Evolutionary conservation across 495 filamentous ascomycete species (phyloP), one percentile per base, ranked within the genome.

Genomic region (Talaromyces ruber): DNA sequence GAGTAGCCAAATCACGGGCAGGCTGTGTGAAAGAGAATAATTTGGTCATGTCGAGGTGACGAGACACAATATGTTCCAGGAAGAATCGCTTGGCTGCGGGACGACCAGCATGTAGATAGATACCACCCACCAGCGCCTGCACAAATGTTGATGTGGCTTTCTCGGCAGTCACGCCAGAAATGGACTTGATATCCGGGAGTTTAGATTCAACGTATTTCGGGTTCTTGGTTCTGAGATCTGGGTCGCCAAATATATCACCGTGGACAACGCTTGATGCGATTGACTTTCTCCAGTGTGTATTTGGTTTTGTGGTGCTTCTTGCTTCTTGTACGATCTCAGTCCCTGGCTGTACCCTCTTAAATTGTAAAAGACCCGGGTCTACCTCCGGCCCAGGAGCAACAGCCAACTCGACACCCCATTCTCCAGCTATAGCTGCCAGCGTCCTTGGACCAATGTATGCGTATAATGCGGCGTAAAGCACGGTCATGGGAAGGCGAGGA

Each of bases 311-410:
- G 30, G 73, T 71, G 2, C 64, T 63, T 8, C 29, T 53, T 2
- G 60, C 32, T 26, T 66, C 62, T 6, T 64, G 61, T 6, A 63
- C 39, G n/a, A 75, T 29, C 37, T 81, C 72, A 28, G 82, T 76
- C 14, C 88, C 88, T 1, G 88, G 82, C 32, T 77, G 72, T 37
- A 87, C 56, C 52, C 83, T 73, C 58, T 77, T 80, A 75, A 90
- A 94, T 71, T 98, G 95, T 45, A 98, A 81, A n/a, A 93, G 76
- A 9, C 94, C 95, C 1, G 93, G 89, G 72, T 98, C 93, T 60
- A 98, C 93, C 74, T 98, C 91, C 52, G 83, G 87, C 22, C 92
- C 93, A 1, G 94, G 93, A 34, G 82, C 85, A 7, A 89, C 88
- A 16, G 90, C 94, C 39, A 76, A 67, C 67, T 98, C 93, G 16